Evolutionary conservation across 2,329 filamentous ascomycete genomes (phyloP), one percentile per base, ranked within the genome.

Genomic region (Lecanosticta acicola): DNA sequence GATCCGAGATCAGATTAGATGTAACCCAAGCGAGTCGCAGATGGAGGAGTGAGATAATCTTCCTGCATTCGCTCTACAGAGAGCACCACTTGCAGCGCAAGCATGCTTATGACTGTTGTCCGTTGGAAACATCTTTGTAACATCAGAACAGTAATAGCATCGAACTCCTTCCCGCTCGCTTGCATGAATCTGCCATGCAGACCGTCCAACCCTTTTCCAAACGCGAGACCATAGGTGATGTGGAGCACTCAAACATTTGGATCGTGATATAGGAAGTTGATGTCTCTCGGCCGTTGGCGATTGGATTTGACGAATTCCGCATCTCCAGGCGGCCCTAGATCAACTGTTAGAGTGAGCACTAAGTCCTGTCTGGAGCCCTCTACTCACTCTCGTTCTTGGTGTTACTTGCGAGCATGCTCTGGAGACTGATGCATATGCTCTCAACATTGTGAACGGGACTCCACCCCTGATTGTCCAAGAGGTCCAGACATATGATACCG

Each of bases 321-420:
- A 62, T 98, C 89, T 3, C 91, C 93, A 0, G 85, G 84, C 0
- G 93, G 93, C 26, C 62, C 59, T 60, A 21, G 29, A 56, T 36
- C 20, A 18, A 21, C 18, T 17, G 21, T 48, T 10, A 26, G 9
- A 16, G 20, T 33, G 21, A 29, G 9, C 18, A 29, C n/a, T 9
- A 35, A 7, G 9, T 11, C 18, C 13, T 9, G 10, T 3, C 13
- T 17, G 7, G n/a, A 4, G 10, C n/a, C 13, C 11, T 26, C 19
- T n/a, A 55, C 59, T 51, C 41, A 62, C 93, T 77, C 69, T 97
- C 90, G 60, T 91, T 84, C 70, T 90, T 91, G 9, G 80, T 84
- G 66, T 98, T 98, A 50, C 91, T 89, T 1, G 93, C 96, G 62
- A 98, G 70, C 93, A 98, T 98, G 71, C 88, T 95, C 70, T 98